Evolutionary conservation across 2,329 filamentous ascomycete genomes (phyloP), one percentile per base, ranked within the genome.

Genomic region (Stromatinia cepivora): DNA sequence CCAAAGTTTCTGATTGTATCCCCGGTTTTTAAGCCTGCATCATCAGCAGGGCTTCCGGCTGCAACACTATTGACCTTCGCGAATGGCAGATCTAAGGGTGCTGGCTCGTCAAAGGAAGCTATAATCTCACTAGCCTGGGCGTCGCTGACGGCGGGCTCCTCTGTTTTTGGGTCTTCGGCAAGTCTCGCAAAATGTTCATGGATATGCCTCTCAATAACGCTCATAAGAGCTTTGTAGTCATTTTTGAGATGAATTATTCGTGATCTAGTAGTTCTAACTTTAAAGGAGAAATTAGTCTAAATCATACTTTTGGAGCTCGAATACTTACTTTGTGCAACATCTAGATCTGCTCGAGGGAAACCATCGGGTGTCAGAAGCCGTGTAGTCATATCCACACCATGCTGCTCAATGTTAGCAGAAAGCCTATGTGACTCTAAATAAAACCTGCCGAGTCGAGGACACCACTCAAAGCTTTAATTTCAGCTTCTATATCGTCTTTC

Each of bases 361-460:
- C 95, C 95, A 81, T 98, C 95, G 71, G 89, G 87, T 20, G 94
- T 97, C 34, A 93, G 88, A 52, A 99, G 87, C 70, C 88, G 85
- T 10, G 95, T 97, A 76, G 90, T 90, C 95, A 99, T 99, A 76
- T 91, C 90, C 66, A 97, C 94, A 57, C 91, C 89, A 83, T 98
- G 94, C 94, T 97, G 76, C 17, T 45, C 39, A 50, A 46, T 64
- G 59, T 75, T 61, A 74, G 71, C 59, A 54, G 42, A 71, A 71
- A 36, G 22, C 8, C 39, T 25, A 36, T 52, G 22, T 65, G 31
- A 25, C 39, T 4, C 34, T 13, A 66, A 13, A 31, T 46, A 61
- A 36, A 34, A 71, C 87, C 76, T 82, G 97, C 94, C 73, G 93
- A 95, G 73, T 93, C 92, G n/a, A 99, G 86, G 20, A 98, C 92